phyloP scores from a whole-genome alignment of 2,329 filamentous ascomycete genomes.

The Cercospora zeae-maydis region DNA sequence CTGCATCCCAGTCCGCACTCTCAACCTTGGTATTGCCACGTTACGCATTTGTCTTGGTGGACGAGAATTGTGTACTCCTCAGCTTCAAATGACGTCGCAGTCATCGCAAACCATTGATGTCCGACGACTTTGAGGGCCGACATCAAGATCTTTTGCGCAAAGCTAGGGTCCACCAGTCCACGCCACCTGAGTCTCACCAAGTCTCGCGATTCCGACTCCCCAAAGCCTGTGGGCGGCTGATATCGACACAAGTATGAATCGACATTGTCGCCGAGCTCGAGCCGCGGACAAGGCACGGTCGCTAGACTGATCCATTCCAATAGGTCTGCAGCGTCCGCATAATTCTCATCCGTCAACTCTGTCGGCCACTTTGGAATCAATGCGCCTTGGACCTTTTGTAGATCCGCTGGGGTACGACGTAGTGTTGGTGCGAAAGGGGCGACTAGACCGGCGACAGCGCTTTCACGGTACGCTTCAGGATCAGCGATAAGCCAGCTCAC shows the following conservation, averaged over 20 bases:
- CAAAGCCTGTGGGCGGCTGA: slow-evolving; percentile 46
- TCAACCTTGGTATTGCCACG: slow-evolving; percentile 37
- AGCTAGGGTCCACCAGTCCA: slow-evolving; percentile 41
- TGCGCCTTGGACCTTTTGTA: slow-evolving; percentile 28
- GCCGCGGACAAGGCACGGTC: slow-evolving; percentile 61
- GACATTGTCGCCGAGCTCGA: slow-evolving; percentile 56
- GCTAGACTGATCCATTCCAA: slow-evolving; percentile 75
- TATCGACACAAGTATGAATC: slow-evolving; percentile 70
- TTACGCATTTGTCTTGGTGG: slow-evolving; percentile 24
- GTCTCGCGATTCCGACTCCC: slow-evolving; percentile 18
- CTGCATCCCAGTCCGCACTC: background rate
- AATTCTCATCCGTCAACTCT: slow-evolving; percentile 43
- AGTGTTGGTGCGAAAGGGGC: slow-evolving; percentile 36
- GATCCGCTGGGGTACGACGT: slow-evolving; percentile 27
- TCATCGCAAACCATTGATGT: slow-evolving; percentile 35
- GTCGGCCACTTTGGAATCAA: slow-evolving; percentile 34
- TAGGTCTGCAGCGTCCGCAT: slow-evolving; percentile 62
- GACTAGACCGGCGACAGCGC: slow-evolving; percentile 16
- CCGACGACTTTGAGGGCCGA: slow-evolving; percentile 27
- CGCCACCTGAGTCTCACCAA: slow-evolving; percentile 43
- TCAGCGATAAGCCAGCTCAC: slow-evolving; percentile 77
- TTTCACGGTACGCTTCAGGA: slow-evolving; percentile 33
- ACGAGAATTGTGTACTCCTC: slow-evolving; percentile 33
- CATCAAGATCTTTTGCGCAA: slow-evolving; percentile 33
- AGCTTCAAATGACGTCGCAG: slow-evolving; percentile 31